Conservation (phyloP, 805 yeast genomes). For the Kuraishia borneana region DNA sequence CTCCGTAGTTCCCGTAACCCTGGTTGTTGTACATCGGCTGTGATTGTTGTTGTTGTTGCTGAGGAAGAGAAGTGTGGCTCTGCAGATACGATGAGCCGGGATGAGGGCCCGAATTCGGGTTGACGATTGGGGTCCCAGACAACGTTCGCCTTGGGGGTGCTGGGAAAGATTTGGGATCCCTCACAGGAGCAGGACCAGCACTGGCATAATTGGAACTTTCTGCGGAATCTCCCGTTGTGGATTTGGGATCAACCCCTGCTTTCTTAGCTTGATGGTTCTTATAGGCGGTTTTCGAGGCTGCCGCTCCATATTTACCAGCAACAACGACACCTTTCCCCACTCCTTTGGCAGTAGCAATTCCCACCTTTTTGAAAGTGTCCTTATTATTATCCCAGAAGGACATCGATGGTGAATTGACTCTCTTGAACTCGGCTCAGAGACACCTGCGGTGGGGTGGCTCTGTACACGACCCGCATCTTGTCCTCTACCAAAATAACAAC, state of each 20-base stretch:
- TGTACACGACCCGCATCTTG: too few relatives aligned
- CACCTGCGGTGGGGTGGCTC: too few relatives aligned
- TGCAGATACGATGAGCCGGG: neutral
- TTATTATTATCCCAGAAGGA: slow-evolving; percentile 43
- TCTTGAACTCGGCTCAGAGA: too few relatives aligned
- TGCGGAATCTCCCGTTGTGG: slow-evolving; percentile 5
- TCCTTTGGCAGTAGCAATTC: slow-evolving; percentile 36
- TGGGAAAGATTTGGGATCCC: neutral
- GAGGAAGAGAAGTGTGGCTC: neutral
- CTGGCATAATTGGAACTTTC: slow-evolving; percentile 7
- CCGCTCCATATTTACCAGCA: slow-evolving; percentile 31
- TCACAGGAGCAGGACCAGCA: slow-evolving; percentile 6
- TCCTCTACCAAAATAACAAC: neutral
- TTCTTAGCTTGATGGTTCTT: slow-evolving; percentile 23
- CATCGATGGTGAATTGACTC: too few relatives aligned
- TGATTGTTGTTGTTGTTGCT: slow-evolving; percentile 1
- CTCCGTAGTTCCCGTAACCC: neutral
- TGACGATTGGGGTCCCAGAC: slow-evolving; percentile 3
- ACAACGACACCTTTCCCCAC: slow-evolving; percentile 40
- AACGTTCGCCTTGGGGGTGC: neutral
- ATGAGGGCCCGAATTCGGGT: too few relatives aligned
- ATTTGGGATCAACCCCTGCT: slow-evolving; percentile 10
- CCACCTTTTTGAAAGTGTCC: slow-evolving; percentile 36
- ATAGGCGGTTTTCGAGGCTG: slow-evolving; percentile 36
- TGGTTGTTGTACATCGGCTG: neutral